Evolutionary conservation across 805 yeast species (phyloP), one percentile per base, ranked within the genome.

Genomic region (Scheffersomyces spartinae): DNA sequence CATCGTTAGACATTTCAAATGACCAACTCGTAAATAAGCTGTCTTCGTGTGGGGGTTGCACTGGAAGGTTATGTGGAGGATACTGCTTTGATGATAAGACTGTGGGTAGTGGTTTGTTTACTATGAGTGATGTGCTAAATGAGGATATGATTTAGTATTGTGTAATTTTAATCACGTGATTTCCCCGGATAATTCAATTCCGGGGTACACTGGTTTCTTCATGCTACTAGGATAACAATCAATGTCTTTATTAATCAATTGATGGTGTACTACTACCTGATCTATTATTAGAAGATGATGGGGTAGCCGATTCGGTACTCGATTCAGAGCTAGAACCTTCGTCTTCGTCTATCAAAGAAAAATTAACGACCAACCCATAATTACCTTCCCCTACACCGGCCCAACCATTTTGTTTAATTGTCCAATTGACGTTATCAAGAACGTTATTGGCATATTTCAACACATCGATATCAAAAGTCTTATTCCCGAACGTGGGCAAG

Each of bases 371-470:
- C 26, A 59, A 36, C 2, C 64, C 65, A 12, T 43, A 23, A 5
- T 31, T 32, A 0, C 64, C 64, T 7, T 31, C 28, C 2, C 45
- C 51, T 3, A 48, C 54, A 1, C 52, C 54, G 8, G 49, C 56
- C 25, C 30, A 36, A 1, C 60, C 63, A 3, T 52, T 48, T 17
- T 37, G 33, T 35, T 65, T 65, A 21, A 67, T 34, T 0, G 57
- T 52, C 61, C 64, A 67, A 30, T 68, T 55, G 33, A 67, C 63
- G 32, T 59, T 58, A 37, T 62, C 47, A 32, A 66, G 47, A 12
- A 48, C 45, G 7, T 61, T 65, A 27, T 62, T 64, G 11, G 67
- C 54, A 32, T 58, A 64, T 12, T 41, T 47, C 11, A 49, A 47
- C 6, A 66, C 57, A 31, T 64, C 52, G 18, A 67, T 40, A 26